A percentile compares a stretch with the other conserved stretches of the same genome.
Evolutionary conservation across 495 filamentous ascomycete genomes (phyloP).

Genomic region (Melanomma pulvis-pyrius): DNA sequence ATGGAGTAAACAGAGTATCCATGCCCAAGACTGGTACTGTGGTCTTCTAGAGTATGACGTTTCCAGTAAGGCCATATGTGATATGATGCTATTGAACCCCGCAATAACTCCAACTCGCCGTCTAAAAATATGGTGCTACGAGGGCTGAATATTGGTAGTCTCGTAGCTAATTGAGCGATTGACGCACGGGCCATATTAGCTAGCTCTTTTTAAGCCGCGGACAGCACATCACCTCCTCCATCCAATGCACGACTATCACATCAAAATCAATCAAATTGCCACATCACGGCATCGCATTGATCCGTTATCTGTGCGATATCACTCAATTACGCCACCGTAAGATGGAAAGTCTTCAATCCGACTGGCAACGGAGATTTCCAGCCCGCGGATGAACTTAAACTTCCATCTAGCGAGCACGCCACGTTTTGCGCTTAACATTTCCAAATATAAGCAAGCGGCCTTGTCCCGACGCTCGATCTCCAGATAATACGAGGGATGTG

Average conservation of each 20-base stretch:
- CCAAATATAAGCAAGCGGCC: not conserved
- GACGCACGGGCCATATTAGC: not conserved
- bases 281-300: not conserved
- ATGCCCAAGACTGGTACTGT: no score
- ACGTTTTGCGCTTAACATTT: conserved; percentile 2
- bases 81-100: not conserved
- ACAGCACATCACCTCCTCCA: not conserved
- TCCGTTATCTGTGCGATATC: not conserved
- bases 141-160: not conserved
- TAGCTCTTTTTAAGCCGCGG: not conserved
- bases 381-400: not conserved
- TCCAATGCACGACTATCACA: not conserved
- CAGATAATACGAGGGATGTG: conserved; percentile 1
- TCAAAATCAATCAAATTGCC: not conserved
- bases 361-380: not conserved
- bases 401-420: not conserved
- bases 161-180: not conserved
- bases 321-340: conserved; percentile 5
- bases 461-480: not conserved
- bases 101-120: not conserved
- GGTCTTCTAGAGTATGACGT: no score
- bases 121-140: not conserved
- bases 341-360: not conserved
- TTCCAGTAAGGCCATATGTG: not conserved
- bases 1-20: no score